Conservation (phyloP, 2,329 filamentous ascomycete species). For the Leptographium flavum region DNA sequence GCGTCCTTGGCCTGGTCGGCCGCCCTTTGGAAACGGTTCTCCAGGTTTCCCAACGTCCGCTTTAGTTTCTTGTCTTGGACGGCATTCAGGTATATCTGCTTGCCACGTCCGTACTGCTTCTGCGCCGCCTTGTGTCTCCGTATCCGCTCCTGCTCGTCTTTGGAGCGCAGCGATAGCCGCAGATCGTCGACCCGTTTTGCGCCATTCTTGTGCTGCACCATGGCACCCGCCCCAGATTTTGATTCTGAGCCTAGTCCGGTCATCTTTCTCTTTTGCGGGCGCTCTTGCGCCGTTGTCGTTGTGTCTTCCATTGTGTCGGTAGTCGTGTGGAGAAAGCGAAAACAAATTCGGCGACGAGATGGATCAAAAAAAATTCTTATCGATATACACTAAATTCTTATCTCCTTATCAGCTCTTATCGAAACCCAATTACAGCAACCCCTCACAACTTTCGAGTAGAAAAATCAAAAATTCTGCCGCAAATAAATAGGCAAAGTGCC, state of each 20-base stretch:
- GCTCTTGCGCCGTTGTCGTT: background rate
- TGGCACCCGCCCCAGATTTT: background rate
- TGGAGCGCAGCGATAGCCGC: conserved; percentile 36
- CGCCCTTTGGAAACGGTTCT: conserved; percentile 71
- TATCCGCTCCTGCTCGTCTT: conserved; percentile 34
- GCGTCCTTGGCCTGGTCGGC: conserved; percentile 80
- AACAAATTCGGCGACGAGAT: background rate
- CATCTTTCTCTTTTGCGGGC: background rate
- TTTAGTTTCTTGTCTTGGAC: conserved; percentile 86
- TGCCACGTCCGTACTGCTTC: conserved; percentile 72
- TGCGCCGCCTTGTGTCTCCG: conserved; percentile 48
- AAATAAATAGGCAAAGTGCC: background rate
- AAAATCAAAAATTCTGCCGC: conserved; percentile 1
- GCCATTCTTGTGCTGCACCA: conserved; percentile 26
- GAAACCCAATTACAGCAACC: background rate
- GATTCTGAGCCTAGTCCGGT: background rate
- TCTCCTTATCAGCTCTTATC: background rate
- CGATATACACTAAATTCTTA: background rate
- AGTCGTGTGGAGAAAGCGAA: background rate
- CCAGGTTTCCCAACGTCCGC: conserved; percentile 62
- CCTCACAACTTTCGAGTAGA: background rate
- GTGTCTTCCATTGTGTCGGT: background rate
- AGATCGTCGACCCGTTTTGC: conserved; percentile 34
- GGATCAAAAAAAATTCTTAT: conserved; percentile 5
- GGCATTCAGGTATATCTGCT: conserved; percentile 46